phyloP scores from a whole-genome alignment of 768 basidiomycete genomes.

The Termitomyces titanicus region DNA sequence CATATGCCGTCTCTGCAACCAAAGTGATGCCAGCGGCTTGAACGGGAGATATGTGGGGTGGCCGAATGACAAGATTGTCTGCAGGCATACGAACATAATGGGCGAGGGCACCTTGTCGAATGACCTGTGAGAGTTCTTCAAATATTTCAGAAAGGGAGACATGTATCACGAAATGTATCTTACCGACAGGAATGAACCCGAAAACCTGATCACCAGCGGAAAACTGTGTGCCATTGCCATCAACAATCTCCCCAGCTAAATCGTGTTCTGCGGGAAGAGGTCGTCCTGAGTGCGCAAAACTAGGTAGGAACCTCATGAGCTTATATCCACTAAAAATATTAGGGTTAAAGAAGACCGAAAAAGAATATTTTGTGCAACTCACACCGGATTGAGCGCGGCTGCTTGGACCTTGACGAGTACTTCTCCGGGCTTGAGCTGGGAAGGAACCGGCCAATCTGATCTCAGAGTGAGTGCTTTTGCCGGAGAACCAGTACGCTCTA shows the following conservation, averaged over 20 bases:
- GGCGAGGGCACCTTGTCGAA: conserved; percentile 52
- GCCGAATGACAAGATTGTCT: conserved; percentile 37
- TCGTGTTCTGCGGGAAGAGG: conserved; percentile 61
- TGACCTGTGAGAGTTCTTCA: conserved; percentile 25
- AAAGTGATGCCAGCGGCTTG: conserved; percentile 62
- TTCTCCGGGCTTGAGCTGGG: conserved; percentile 26
- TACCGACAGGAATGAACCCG: conserved; percentile 45
- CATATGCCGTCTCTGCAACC: conserved; percentile 57
- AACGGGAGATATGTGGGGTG: conserved; percentile 44
- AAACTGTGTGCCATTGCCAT: conserved; percentile 49
- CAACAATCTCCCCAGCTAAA: conserved; percentile 58
- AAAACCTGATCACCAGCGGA: conserved; percentile 60
- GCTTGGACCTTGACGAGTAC: conserved; percentile 35
- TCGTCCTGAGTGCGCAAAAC: conserved; percentile 35
- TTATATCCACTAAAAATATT: conserved; percentile 56
- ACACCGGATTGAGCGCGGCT: conserved; percentile 69
- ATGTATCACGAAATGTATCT: background rate
- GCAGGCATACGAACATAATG: conserved; percentile 53
- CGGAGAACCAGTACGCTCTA: conserved; percentile 29
- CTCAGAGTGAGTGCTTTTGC: conserved; percentile 27
- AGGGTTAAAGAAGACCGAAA: background rate
- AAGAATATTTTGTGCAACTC: conserved; percentile 15
- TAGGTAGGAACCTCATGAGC: conserved; percentile 45
- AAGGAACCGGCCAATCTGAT: conserved; percentile 35
- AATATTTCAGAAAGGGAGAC: background rate